Base-by-base conservation (phyloP, 345 rosid genomes). In the Murraya koenigii region DNA sequence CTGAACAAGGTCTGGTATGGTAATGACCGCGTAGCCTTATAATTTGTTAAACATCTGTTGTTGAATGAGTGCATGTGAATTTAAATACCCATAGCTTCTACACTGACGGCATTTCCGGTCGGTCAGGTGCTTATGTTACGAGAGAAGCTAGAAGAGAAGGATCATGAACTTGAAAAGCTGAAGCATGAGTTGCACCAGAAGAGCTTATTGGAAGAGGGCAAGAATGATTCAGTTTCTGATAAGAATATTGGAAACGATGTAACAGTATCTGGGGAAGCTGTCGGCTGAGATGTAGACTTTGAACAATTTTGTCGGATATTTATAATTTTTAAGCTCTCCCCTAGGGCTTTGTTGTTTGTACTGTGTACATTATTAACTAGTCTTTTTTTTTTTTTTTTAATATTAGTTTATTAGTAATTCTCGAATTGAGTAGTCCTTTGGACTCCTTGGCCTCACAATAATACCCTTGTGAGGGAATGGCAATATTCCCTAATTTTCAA, bases 81-180 rank as follows among this genome's bases (percentile, higher is more conserved):
- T 17, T 36, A 44, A 49, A 4, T 1, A 22, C 15, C 8, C 26
- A 49, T 70, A 5, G 17, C n/a, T 26, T 26, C 0, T 30, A 7
- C 14, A 56, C 41, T 77, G 39, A 77, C 20, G 39, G 55, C 66
- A 54, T 54, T 15, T 66, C 41, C 19, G 71, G 47, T 47, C 19
- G 71, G 47, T 47, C 89, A 95, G 98, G 95, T 90, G 38, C 87
- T 87, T 33, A 79, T 91, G 39, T 80, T 95, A 86, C 92, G 87
- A 88, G 96, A 88, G 79, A 90, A 86, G 80, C 55, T 93, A 11
- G 91, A 88, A 84, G 92, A 88, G 87, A 91, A 88, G 78, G 97
- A 93, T 30, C 33, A 66, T 4, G 92, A 91, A 77, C 64, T 88
- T 17, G 72, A 82, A 60, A 87, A 66, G 77, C 79, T 86, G 75